A percentile compares a stretch with the other conserved stretches of the same genome.
phyloP scores from a whole-genome alignment of 495 filamentous ascomycete species.

The Aspergillus sclerotiicarbonarius region DNA sequence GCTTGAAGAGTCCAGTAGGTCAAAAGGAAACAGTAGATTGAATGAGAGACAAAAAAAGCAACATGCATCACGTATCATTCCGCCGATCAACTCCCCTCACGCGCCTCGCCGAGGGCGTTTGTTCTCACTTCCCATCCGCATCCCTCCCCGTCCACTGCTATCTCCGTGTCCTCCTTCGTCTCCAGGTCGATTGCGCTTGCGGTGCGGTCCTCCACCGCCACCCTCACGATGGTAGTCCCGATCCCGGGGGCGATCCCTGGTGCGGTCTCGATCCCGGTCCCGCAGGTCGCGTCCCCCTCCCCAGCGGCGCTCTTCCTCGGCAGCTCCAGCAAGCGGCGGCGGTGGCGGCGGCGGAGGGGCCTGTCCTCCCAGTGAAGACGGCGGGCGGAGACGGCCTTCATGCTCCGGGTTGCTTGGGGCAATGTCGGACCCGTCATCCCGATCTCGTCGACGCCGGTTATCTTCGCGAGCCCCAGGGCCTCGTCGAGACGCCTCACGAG shows the following conservation, averaged over 20 bases:
- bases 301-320: constrained; percentile 38
- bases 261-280: constrained; percentile 42
- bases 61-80: constrained; percentile 1
- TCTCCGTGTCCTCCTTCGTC: constrained; percentile 34
- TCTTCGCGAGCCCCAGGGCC: constrained; percentile 40
- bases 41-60: constrained; percentile 5
- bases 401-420: constrained; percentile 26
- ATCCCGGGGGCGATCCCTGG: constrained; percentile 40
- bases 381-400: constrained; percentile 42
- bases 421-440: constrained; percentile 30
- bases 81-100: neutral
- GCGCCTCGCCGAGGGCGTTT: constrained; percentile 45
- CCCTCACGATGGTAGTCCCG: constrained; percentile 35
- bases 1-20: constrained; percentile 3
- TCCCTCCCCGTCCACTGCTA: constrained; percentile 33
- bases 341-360: constrained; percentile 35
- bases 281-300: constrained; percentile 38
- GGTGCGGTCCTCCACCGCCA: constrained; percentile 31
- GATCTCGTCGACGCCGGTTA: constrained; percentile 37
- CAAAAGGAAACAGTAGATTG: constrained; percentile 4
- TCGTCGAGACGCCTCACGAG: constrained; percentile 36
- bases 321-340: constrained; percentile 22
- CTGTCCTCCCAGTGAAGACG: constrained; percentile 37
- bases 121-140: constrained; percentile 40
- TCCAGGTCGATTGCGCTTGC: constrained; percentile 42